A percentile compares a stretch with the other conserved stretches of the same genome.
These are phyloP conservation scores for Colletotrichum viniferum DNA, from an alignment of 2,329 filamentous ascomycete species.

Conservation along the genomic window DNA sequence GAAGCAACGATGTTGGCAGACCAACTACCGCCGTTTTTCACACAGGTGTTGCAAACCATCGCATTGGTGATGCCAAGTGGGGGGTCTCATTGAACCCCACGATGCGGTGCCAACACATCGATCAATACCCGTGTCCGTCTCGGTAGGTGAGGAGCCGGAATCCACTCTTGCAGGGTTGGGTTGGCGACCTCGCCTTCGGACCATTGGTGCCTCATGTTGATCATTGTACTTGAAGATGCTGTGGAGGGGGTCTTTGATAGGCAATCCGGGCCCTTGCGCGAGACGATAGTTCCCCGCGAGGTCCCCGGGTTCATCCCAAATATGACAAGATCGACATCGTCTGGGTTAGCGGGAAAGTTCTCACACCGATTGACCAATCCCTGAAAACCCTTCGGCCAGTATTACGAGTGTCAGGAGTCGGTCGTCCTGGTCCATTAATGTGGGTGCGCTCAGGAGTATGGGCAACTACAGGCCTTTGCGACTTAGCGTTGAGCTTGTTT, in stretches of 20 bases:
- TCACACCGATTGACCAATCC: background rate
- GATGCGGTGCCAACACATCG: conserved; percentile 3
- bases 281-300: background rate
- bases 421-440: background rate
- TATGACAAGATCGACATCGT: background rate
- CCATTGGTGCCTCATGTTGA: background rate
- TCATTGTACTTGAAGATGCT: background rate
- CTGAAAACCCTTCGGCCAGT: background rate
- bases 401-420: background rate
- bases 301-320: background rate
- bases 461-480: background rate
- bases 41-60: background rate
- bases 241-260: background rate
- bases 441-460: background rate
- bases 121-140: background rate
- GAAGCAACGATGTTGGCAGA: background rate
- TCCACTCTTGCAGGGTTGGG: background rate
- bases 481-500: conserved; percentile 21
- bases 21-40: background rate
- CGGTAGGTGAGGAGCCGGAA: background rate
- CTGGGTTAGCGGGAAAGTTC: background rate
- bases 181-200: background rate
- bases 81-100: background rate
- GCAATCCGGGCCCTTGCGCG: background rate
- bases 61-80: background rate